phyloP scores from a whole-genome alignment of 192 early-diverging fungal genomes.

The Rhizoclosmatium globosum region DNA sequence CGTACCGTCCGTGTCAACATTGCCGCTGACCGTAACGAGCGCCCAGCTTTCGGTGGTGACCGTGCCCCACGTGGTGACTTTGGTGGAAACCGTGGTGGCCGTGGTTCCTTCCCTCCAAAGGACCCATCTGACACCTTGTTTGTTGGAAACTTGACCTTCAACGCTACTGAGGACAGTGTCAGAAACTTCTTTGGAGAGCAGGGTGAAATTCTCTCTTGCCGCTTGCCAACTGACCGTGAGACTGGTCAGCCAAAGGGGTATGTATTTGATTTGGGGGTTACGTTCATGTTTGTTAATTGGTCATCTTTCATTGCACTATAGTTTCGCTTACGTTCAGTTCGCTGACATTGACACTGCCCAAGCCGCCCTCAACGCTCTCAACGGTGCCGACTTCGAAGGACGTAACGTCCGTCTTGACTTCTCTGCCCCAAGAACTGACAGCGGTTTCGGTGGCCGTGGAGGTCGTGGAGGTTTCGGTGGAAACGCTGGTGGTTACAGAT shows the following conservation, averaged over 20 bases:
- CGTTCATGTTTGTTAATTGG: background rate
- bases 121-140: slow-evolving; percentile 80
- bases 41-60: slow-evolving; percentile 32
- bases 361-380: slow-evolving; percentile 45
- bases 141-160: slow-evolving; percentile 79
- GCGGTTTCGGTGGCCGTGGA: background rate
- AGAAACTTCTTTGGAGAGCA: slow-evolving; percentile 57
- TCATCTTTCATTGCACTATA: background rate
- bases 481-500: slow-evolving; percentile 18
- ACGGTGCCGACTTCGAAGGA: slow-evolving; percentile 33
- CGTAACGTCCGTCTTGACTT: background rate
- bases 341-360: slow-evolving; percentile 47
- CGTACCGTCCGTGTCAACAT: slow-evolving; percentile 83
- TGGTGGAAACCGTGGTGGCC: slow-evolving; percentile 45
- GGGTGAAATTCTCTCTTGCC: slow-evolving; percentile 66
- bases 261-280: background rate
- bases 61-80: slow-evolving; percentile 19
- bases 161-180: slow-evolving; percentile 71
- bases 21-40: slow-evolving; percentile 59
- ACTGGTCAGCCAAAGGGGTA: slow-evolving; percentile 75
- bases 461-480: slow-evolving; percentile 32
- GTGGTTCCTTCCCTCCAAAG: slow-evolving; percentile 4
- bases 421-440: background rate
- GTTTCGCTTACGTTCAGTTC: slow-evolving; percentile 40
- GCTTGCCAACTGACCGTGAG: slow-evolving; percentile 81